Evolutionary conservation across 1,284 basidiomycete species (phyloP).

Genomic region (Malassezia slooffiae): DNA sequence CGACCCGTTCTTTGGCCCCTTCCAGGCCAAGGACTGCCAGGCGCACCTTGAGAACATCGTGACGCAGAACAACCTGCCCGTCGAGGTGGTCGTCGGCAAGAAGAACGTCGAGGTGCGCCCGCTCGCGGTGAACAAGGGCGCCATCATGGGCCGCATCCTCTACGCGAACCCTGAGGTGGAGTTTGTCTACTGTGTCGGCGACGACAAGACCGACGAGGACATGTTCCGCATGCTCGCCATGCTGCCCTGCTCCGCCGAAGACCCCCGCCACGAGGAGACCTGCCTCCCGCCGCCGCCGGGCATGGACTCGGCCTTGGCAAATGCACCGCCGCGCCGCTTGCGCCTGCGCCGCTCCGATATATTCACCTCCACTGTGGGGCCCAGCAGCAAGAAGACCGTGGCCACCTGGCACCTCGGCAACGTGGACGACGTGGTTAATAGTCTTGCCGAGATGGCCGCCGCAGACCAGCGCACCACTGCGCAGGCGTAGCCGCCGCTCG

Average conservation of each 20-base stretch:
- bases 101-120: constrained; percentile 97
- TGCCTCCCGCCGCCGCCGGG: constrained; percentile 9
- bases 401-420: constrained; percentile 41
- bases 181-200: constrained; percentile 92
- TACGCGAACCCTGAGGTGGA: constrained; percentile 85
- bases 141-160: constrained; percentile 86
- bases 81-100: constrained; percentile 59
- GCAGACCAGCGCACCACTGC: neutral
- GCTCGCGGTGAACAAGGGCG: constrained; percentile 90
- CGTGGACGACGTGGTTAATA: constrained; percentile 31
- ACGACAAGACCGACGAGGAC: constrained; percentile 69
- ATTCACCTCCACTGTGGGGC: constrained; percentile 39
- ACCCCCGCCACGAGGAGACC: constrained; percentile 22
- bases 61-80: constrained; percentile 39
- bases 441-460: constrained; percentile 38
- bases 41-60: constrained; percentile 78
- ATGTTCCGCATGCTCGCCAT: constrained; percentile 34
- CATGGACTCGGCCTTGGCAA: too few species aligned
- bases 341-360: constrained; percentile 23
- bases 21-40: constrained; percentile 68
- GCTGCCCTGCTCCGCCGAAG: neutral
- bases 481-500: neutral
- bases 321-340: neutral
- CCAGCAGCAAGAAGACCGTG: constrained; percentile 37
- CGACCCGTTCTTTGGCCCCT: constrained; percentile 81